Evolutionary conservation across 768 basidiomycete genomes (phyloP).

Genomic region (Mycena belliarum): DNA sequence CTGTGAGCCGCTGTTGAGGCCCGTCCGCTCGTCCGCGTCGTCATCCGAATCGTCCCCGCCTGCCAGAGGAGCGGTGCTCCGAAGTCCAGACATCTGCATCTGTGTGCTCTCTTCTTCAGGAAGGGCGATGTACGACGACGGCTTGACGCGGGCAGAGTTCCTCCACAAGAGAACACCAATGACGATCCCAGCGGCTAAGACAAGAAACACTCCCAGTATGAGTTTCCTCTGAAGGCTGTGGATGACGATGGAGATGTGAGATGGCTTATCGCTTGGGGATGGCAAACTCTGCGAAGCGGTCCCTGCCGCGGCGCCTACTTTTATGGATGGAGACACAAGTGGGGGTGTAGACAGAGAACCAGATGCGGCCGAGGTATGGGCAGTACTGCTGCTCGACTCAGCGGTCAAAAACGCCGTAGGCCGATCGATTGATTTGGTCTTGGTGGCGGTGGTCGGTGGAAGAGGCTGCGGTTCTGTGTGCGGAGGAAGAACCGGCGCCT

Average conservation of each 20-base stretch:
- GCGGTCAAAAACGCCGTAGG: slow-evolving; percentile 83
- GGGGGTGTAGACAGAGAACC: too few species aligned
- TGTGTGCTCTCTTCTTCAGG: slow-evolving; percentile 66
- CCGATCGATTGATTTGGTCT: slow-evolving; percentile 69
- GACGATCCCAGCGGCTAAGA: slow-evolving; percentile 69
- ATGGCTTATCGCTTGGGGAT: slow-evolving; percentile 7
- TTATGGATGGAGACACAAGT: not conserved
- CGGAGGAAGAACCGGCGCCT: slow-evolving; percentile 52
- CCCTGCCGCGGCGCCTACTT: not conserved
- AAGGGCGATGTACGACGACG: slow-evolving; percentile 57
- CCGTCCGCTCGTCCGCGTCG: slow-evolving; percentile 72
- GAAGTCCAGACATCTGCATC: slow-evolving; percentile 64
- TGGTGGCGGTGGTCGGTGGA: slow-evolving; percentile 37
- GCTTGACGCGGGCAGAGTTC: slow-evolving; percentile 41
- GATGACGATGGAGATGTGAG: slow-evolving; percentile 7
- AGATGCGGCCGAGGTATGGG: slow-evolving; percentile 46
- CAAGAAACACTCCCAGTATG: slow-evolving; percentile 37
- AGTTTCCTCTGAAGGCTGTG: slow-evolving; percentile 4
- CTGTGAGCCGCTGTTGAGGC: slow-evolving; percentile 44
- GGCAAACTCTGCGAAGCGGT: not conserved
- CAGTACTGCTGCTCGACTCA: slow-evolving; percentile 76
- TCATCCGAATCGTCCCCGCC: slow-evolving; percentile 73
- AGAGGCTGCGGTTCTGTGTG: slow-evolving; percentile 37
- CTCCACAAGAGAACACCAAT: slow-evolving; percentile 80
- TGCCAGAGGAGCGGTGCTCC: slow-evolving; percentile 21